A percentile compares a stretch with the other conserved stretches of the same genome.
These are phyloP conservation scores for Coprinopsis strossmayeri DNA, from an alignment of 768 basidiomycete genomes.

Conservation along the genomic window DNA sequence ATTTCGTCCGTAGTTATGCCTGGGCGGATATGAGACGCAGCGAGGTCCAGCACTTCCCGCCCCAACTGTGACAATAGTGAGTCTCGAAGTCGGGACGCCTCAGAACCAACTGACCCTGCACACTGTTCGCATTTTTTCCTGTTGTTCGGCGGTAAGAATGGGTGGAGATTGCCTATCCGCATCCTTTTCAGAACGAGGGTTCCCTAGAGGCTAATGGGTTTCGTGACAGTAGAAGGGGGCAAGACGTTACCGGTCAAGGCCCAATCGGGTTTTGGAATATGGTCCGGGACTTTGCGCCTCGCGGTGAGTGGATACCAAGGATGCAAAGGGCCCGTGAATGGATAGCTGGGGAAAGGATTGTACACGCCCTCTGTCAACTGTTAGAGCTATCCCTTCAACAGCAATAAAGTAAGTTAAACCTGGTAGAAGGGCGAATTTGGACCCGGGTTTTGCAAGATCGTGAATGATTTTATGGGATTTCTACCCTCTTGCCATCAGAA, in stretches of 20 bases:
- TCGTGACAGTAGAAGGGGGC: slow-evolving; percentile 2
- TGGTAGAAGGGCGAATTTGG: slow-evolving; percentile 15
- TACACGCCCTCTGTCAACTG: slow-evolving; percentile 56
- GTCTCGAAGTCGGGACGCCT: too few species aligned
- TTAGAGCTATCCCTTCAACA: background rate
- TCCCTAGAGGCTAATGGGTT: slow-evolving; percentile 34
- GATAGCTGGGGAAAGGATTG: slow-evolving; percentile 71
- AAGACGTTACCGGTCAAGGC: slow-evolving; percentile 40
- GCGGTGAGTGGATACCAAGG: slow-evolving; percentile 87
- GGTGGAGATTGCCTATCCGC: slow-evolving; percentile 54
- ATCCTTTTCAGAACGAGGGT: slow-evolving; percentile 53
- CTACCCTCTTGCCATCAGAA: slow-evolving; percentile 30
- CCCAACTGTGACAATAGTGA: slow-evolving; percentile 49
- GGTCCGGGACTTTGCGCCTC: slow-evolving; percentile 67
- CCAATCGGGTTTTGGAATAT: slow-evolving; percentile 89
- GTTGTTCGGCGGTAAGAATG: slow-evolving; percentile 65
- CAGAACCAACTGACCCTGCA: slow-evolving; percentile 68
- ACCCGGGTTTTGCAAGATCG: slow-evolving; percentile 41
- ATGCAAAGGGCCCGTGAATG: slow-evolving; percentile 73
- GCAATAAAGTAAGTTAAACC: slow-evolving; percentile 5
- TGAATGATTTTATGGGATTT: slow-evolving; percentile 82
- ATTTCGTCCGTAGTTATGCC: slow-evolving; percentile 95
- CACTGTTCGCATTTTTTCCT: slow-evolving; percentile 82
- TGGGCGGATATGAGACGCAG: slow-evolving; percentile 80
- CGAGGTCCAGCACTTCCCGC: slow-evolving; percentile 89